Evolutionary conservation across 202 grass and related monocot species (phyloP), one percentile per base, ranked within the genome.

Genomic region (Panicum hallii): DNA sequence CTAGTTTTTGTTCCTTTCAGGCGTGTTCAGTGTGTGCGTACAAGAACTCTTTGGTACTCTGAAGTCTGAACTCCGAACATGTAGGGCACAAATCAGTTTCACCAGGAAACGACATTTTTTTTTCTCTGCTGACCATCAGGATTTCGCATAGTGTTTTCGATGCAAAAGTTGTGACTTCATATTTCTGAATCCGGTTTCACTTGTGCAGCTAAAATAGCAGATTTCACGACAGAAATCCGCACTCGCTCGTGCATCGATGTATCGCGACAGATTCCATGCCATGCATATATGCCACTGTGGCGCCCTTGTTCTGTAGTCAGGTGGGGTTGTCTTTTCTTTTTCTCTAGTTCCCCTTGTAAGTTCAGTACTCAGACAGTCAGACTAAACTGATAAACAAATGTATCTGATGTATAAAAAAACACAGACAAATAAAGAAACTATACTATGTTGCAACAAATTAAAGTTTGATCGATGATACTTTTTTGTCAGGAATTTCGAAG

Each of bases 281-380:
- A 4, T 26, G 26, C 26, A 26, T 36, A 38, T 14, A 36, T 48
- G 11, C 34, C 50, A 52, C 61, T 26, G 76, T 49, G 11, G 20
- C 11, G 46, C 2, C 3, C 38, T 49, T 79, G 77, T 67, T 40
- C 17, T 66, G 10, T 79, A 79, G 77, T 79, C 62, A 79, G 77
- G 62, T 79, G 19, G 30, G 30, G 30, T 38, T 40, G 16, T 5
- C 12, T 54, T 41, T 36, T 14, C 22, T 5, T 20, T 22, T n/a
- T 8, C 3, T 19, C 30, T 38, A n/a, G 10, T 19, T 6, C 4
- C 28, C 3, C 0, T 36, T 50, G 32, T 17, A 11, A 16, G 16
- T 64, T 48, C 41, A 63, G 13, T 32, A 48, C 1, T 11, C 1
- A 1, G 4, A 4, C 36, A 38, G 36, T 20, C 5, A 53, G 15